A percentile compares a stretch with the other conserved stretches of the same genome.
phyloP scores from a whole-genome alignment of 306 rosid genomes.

The Clitoria ternatea region DNA sequence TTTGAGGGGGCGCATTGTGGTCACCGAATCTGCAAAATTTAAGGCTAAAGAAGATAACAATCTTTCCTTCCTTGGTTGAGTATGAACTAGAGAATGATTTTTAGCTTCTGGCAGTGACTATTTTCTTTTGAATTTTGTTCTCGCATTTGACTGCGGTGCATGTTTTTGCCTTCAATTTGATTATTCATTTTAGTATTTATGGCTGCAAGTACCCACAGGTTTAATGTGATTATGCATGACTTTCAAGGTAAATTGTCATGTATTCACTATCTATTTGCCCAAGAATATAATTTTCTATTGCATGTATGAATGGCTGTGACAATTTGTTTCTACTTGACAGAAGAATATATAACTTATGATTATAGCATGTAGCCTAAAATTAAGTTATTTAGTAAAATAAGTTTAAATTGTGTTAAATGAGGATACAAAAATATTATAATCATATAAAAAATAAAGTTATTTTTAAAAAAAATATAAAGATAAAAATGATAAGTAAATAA shows the following conservation, averaged over 20 bases:
- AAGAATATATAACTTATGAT: no score
- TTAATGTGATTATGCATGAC: background rate
- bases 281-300: background rate
- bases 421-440: no score
- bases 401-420: no score
- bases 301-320: no score
- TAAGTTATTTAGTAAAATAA: no score
- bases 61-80: conserved; percentile 64
- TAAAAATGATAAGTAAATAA: no score
- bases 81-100: conserved; percentile 52
- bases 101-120: conserved; percentile 24
- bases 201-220: background rate
- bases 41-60: conserved; percentile 64
- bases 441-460: no score
- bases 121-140: conserved; percentile 25
- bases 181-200: background rate
- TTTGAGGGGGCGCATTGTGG: no score
- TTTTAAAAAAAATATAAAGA: no score
- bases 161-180: conserved; percentile 15
- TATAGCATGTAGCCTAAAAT: no score
- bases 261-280: background rate
- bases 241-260: background rate
- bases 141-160: conserved; percentile 11
- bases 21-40: conserved; percentile 47
- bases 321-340: background rate